Conservation (phyloP, 2,329 filamentous ascomycete genomes). For the Aureobasidium sp. region DNA sequence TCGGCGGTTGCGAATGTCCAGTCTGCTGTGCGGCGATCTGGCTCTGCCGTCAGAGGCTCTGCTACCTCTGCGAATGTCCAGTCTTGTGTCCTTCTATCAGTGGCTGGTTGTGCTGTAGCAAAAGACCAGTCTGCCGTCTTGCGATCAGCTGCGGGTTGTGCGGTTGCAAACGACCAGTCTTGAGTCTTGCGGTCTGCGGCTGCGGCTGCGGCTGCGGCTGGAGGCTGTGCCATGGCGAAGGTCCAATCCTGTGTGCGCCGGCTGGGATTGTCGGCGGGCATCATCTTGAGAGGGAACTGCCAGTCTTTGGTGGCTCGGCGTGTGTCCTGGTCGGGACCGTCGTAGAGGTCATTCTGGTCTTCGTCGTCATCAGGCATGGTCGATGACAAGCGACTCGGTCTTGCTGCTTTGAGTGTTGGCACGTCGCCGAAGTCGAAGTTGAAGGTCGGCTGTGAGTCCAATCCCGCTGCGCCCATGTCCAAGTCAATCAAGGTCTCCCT, state of each 20-base stretch:
- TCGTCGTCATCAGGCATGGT: slow-evolving; percentile 34
- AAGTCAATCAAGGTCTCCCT: slow-evolving; percentile 49
- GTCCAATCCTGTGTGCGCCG: slow-evolving; percentile 40
- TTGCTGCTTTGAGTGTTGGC: slow-evolving; percentile 48
- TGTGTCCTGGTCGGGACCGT: slow-evolving; percentile 27
- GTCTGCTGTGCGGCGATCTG: slow-evolving; percentile 37
- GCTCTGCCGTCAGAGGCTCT: slow-evolving; percentile 24
- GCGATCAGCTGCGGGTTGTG: slow-evolving; percentile 24
- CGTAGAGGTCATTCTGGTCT: slow-evolving; percentile 31
- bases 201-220: too few species aligned
- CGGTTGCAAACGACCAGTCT: slow-evolving; percentile 47
- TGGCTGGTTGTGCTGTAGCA: slow-evolving; percentile 31
- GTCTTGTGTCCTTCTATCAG: slow-evolving; percentile 36
- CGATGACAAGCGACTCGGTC: slow-evolving; percentile 33
- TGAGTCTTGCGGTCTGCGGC: slow-evolving; percentile 15
- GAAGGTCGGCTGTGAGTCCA: slow-evolving; percentile 41
- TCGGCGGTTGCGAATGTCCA: slow-evolving; percentile 34
- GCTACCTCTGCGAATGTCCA: slow-evolving; percentile 39
- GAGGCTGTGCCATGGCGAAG: slow-evolving; percentile 34
- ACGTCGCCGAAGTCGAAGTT: slow-evolving; percentile 39
- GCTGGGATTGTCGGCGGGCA: slow-evolving; percentile 26
- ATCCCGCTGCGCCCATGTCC: slow-evolving; percentile 43
- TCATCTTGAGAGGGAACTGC: slow-evolving; percentile 42
- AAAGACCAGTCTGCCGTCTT: slow-evolving; percentile 43
- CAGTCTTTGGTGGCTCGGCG: slow-evolving; percentile 32